A percentile compares a stretch with the other conserved stretches of the same genome.
Evolutionary conservation across 148 eudicot species (phyloP).

Genomic region (Fagopyrum esculentum): DNA sequence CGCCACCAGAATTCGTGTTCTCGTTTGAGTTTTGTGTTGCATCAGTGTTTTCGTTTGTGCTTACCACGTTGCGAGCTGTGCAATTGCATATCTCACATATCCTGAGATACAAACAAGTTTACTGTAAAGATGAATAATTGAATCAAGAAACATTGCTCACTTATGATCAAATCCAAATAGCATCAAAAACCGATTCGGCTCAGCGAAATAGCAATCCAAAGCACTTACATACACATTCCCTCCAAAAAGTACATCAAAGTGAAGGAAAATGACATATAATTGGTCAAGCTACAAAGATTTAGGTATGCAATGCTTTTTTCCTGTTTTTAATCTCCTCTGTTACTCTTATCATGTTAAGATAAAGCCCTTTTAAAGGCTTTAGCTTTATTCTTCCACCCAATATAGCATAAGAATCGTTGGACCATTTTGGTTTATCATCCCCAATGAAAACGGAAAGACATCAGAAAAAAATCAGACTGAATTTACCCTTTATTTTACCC

Average conservation of each 20-base stretch:
- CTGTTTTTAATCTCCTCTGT: not conserved
- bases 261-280: conserved; percentile 6
- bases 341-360: conserved; percentile 5
- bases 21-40: conserved; percentile 28
- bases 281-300: conserved; percentile 3
- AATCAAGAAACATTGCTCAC: not conserved
- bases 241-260: not conserved
- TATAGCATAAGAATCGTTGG: not conserved
- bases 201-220: not conserved
- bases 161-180: not conserved
- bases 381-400: conserved; percentile 7
- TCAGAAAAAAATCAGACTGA: no score
- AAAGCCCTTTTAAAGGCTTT: not conserved
- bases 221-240: not conserved
- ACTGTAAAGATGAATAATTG: not conserved
- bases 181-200: no score
- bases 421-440: no score
- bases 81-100: conserved; percentile 55
- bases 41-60: conserved; percentile 27
- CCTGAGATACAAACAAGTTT: not conserved
- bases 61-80: conserved; percentile 41
- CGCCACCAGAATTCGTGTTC: conserved; percentile 20
- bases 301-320: conserved; percentile 9
- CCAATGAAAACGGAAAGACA: no score
- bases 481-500: no score